phyloP scores from a whole-genome alignment of 768 basidiomycete genomes.

The Hygrophoropsis aurantiaca region DNA sequence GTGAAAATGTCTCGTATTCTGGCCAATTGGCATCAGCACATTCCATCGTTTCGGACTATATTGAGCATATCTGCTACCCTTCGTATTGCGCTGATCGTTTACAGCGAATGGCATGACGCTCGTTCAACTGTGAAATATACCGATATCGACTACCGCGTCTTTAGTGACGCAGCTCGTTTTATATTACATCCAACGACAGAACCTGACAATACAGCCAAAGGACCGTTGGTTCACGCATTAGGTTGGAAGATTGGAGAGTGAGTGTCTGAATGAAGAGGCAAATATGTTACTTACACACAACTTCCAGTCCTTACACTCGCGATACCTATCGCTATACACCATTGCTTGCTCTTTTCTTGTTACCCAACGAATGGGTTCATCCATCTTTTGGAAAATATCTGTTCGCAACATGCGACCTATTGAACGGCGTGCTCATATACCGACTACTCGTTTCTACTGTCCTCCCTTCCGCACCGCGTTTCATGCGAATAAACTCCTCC shows the following conservation, averaged over 20 bases:
- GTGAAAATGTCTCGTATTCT: no score
- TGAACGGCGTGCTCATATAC: conserved; percentile 76
- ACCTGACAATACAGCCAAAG: conserved; percentile 55
- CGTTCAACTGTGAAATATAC: conserved; percentile 89
- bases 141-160: conserved; percentile 96
- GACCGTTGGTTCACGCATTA: conserved; percentile 49
- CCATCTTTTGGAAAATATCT: conserved; percentile 89
- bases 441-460: conserved; percentile 48
- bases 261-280: conserved; percentile 32
- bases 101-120: conserved; percentile 89
- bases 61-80: conserved; percentile 56
- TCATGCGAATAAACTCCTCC: no score
- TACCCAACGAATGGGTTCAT: conserved; percentile 79
- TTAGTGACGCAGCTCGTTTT: conserved; percentile 86
- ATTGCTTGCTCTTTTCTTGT: conserved; percentile 76
- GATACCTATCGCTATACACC: conserved; percentile 98
- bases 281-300: conserved; percentile 1
- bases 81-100: conserved; percentile 70
- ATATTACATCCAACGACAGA: conserved; percentile 48
- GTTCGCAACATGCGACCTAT: conserved; percentile 80
- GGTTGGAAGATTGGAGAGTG: conserved; percentile 69
- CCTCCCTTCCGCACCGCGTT: conserved; percentile 38
- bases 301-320: conserved; percentile 78
- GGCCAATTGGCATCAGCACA: conserved; percentile 8
- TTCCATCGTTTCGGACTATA: conserved; percentile 48